Percentiles rank a stretch among this genome's conserved stretches.
Evolutionary conservation across 2,329 filamentous ascomycete genomes (phyloP).

Genomic region (Rhynchosporium secalis): DNA sequence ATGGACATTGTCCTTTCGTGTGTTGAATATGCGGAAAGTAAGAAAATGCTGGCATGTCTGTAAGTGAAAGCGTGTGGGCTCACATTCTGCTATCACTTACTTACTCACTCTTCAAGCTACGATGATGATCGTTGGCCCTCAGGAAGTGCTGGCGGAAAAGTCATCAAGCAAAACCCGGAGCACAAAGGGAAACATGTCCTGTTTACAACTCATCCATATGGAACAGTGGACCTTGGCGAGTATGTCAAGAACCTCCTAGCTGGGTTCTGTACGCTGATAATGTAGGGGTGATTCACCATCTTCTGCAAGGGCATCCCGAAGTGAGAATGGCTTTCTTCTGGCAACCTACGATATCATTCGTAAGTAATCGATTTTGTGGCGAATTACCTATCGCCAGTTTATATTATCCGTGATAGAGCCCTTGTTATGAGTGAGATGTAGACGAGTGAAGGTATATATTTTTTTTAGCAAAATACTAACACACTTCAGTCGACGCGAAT

Average conservation of each 20-base stretch:
- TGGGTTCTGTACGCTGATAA: constrained; percentile 3
- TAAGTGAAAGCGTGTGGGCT: constrained; percentile 19
- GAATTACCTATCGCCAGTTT: background rate
- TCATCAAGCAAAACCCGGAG: constrained; percentile 35
- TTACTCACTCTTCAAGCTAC: constrained; percentile 25
- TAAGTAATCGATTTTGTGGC: background rate
- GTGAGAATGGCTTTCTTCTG: constrained; percentile 35
- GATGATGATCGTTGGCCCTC: constrained; percentile 41
- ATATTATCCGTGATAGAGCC: background rate
- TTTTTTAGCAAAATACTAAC: background rate
- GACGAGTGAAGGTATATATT: no score
- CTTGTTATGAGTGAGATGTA: background rate
- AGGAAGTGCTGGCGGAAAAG: constrained; percentile 37
- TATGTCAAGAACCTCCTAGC: constrained; percentile 6
- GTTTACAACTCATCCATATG: constrained; percentile 33
- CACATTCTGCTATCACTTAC: background rate
- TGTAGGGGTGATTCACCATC: constrained; percentile 14
- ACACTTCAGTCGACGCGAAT: constrained; percentile 27
- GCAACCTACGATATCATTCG: constrained; percentile 33
- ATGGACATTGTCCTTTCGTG: constrained; percentile 38
- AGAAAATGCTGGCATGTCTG: constrained; percentile 40
- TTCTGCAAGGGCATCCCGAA: constrained; percentile 22
- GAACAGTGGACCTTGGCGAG: constrained; percentile 18
- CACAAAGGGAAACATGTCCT: constrained; percentile 37
- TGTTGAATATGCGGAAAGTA: constrained; percentile 39